Evolutionary conservation across 352 stramenopile genomes (phyloP).

Genomic region (Phytopythium mirpurense): DNA sequence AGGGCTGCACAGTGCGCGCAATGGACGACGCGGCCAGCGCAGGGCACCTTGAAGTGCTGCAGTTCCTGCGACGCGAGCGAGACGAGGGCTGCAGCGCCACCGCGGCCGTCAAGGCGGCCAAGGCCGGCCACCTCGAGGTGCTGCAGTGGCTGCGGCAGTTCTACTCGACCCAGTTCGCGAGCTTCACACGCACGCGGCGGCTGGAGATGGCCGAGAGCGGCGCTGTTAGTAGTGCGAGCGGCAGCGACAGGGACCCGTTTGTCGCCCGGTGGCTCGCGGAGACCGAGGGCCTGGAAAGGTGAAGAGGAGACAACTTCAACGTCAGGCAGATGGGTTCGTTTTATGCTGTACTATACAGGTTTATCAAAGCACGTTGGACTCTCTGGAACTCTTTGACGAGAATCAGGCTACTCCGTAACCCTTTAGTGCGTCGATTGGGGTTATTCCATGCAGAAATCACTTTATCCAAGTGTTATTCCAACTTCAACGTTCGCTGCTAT

Average conservation of each 20-base stretch:
- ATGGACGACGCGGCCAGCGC: constrained; percentile 17
- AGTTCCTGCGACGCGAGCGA: constrained; percentile 3
- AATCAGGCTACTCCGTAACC: background rate
- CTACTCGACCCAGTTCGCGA: constrained; percentile 4
- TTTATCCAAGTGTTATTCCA: constrained; percentile 1
- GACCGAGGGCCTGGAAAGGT: constrained; percentile 1
- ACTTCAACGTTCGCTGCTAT: constrained; percentile 2
- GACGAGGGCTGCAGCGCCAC: constrained; percentile 10
- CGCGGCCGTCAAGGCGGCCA: constrained; percentile 8
- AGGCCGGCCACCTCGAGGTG: constrained; percentile 7
- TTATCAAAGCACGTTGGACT: background rate
- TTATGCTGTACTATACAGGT: background rate
- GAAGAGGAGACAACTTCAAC: no score
- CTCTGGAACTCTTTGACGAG: background rate
- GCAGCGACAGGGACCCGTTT: constrained; percentile 3
- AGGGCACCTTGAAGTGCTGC: constrained; percentile 9
- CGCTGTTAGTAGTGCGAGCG: background rate
- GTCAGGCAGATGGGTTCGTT: background rate
- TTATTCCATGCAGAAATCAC: background rate
- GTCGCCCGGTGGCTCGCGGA: constrained; percentile 2
- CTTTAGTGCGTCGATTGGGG: no score
- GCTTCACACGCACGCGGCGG: background rate
- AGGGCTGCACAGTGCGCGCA: constrained; percentile 16
- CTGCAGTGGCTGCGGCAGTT: constrained; percentile 10
- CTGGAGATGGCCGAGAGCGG: background rate